Conservation (phyloP, 495 filamentous ascomycete species). For the Penicillium dipodomyicola region DNA sequence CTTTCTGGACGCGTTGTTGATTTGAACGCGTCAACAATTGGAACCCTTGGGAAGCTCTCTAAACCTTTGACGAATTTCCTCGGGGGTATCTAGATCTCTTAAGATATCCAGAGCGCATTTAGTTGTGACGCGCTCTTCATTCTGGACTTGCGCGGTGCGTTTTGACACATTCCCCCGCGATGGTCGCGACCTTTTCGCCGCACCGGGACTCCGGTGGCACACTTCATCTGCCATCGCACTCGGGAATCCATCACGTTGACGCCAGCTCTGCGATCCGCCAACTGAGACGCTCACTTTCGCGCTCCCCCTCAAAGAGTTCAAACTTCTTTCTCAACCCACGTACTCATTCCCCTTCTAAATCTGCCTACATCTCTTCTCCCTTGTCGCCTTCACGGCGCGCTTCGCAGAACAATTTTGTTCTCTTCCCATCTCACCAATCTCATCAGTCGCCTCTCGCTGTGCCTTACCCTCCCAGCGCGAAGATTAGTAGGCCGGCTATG, state of each 20-base stretch:
- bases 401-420: constrained; percentile 45
- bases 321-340: constrained; percentile 63
- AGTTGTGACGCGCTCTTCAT: constrained; percentile 15
- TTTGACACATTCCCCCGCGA: constrained; percentile 26
- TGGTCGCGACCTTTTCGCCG: constrained; percentile 55
- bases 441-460: constrained; percentile 51
- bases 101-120: background rate
- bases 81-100: background rate
- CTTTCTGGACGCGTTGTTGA: constrained; percentile 3
- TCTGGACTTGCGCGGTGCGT: constrained; percentile 20
- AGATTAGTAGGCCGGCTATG: constrained; percentile 45
- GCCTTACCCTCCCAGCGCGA: constrained; percentile 52
- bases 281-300: constrained; percentile 77
- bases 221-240: constrained; percentile 78
- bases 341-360: constrained; percentile 53
- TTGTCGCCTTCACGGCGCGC: constrained; percentile 50
- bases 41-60: background rate
- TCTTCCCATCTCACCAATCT: constrained; percentile 45
- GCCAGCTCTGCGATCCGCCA: constrained; percentile 72
- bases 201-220: constrained; percentile 69
- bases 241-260: constrained; percentile 75
- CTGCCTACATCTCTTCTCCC: constrained; percentile 49
- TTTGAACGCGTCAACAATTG: background rate
- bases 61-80: background rate
- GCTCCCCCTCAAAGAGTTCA: constrained; percentile 77